Evolutionary conservation across 108 stramenopile genomes (phyloP).

Genomic region (Epipyxis sp.): DNA sequence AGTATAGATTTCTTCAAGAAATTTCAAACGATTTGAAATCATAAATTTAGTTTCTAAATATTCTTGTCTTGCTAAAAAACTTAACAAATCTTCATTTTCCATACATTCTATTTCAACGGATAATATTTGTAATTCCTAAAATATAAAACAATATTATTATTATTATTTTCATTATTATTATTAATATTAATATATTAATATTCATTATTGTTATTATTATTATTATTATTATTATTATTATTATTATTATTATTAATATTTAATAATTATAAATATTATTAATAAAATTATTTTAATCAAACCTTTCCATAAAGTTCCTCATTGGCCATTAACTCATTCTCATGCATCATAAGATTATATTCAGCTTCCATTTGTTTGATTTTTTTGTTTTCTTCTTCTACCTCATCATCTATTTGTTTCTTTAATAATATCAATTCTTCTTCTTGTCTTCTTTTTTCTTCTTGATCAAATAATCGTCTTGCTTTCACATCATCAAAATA

Average conservation of each 20-base stretch:
- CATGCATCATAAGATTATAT: neutral
- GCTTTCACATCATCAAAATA: conserved; percentile 8
- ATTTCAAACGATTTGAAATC: neutral
- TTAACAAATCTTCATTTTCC: neutral
- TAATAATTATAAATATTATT: too few species aligned
- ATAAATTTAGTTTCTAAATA: too few species aligned
- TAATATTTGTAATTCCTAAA: too few species aligned
- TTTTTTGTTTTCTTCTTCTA: neutral
- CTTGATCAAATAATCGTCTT: neutral
- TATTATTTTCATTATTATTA: too few species aligned
- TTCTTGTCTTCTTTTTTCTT: neutral
- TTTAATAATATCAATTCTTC: neutral
- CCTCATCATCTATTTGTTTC: neutral
- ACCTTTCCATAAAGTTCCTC: conserved; percentile 13
- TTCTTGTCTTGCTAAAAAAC: too few species aligned
- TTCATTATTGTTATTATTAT: too few species aligned
- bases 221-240: too few species aligned
- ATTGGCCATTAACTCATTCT: neutral
- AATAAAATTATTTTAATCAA: too few species aligned
- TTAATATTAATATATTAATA: too few species aligned
- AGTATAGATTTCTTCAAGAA: neutral
- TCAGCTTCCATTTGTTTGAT: neutral
- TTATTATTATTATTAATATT: too few species aligned
- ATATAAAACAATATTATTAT: too few species aligned
- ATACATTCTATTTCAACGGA: neutral